These are phyloP conservation scores for Picea mariana DNA, from an alignment of 83 land plant species.

Conservation along the genomic window DNA sequence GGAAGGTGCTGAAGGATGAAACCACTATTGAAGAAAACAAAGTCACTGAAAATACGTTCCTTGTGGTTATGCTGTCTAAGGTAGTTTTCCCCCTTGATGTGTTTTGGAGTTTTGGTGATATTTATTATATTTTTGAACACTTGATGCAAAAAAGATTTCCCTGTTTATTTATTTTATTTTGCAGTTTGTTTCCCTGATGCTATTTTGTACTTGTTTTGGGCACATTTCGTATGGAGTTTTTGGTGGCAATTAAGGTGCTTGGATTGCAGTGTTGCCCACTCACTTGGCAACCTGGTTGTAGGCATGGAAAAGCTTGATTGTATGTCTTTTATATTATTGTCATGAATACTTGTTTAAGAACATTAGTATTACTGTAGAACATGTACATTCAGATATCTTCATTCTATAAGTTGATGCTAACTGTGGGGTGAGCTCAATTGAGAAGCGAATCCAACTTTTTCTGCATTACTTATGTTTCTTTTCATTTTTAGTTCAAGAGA, in stretches of 20 bases:
- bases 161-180: too few relatives aligned
- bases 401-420: too few relatives aligned
- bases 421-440: too few relatives aligned
- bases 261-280: neutral
- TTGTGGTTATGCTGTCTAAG: constrained; percentile 99
- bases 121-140: too few relatives aligned
- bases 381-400: too few relatives aligned
- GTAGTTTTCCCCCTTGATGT: constrained; percentile 28
- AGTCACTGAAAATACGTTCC: constrained; percentile 89
- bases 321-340: neutral
- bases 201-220: neutral
- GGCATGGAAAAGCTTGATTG: neutral
- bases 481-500: too few relatives aligned
- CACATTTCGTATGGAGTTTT: neutral
- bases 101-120: too few relatives aligned
- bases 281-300: neutral
- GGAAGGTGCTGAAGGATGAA: constrained; percentile 97
- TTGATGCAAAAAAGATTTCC: too few relatives aligned
- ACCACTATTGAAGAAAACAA: constrained; percentile 90
- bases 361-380: too few relatives aligned
- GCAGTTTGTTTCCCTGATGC: too few relatives aligned
- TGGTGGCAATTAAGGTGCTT: neutral
- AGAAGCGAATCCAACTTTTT: too few relatives aligned
- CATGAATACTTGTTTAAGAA: neutral
- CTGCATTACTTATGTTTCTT: too few relatives aligned